Evolutionary conservation across 768 basidiomycete genomes (phyloP), one percentile per base, ranked within the genome.

Genomic region (Calocybe gangraenosa): DNA sequence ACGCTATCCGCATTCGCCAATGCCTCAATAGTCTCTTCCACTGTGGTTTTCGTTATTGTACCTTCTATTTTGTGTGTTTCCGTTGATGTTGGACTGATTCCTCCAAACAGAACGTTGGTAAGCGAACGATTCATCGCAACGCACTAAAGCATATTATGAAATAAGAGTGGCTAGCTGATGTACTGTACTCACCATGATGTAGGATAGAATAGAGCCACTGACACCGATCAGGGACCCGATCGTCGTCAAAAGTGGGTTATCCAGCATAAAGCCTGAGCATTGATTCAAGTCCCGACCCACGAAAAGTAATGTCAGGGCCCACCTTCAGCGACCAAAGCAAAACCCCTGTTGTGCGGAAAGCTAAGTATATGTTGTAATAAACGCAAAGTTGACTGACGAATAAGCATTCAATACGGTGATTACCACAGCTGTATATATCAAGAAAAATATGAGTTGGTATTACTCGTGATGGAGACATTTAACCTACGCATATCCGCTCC

Each of bases 371-470:
- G 45, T 28, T 28, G 18, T 17, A 18, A 48, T 31, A 17, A 28
- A 1, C 25, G 8, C 20, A 42, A 9, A 28, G 1, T 4, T 22
- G 22, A 61, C 69, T 62, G 37, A 76, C 74, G 87, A 89, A 64
- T 92, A 93, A 10, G 91, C 89, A 59, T 93, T 93, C 48, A 93
- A 61, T 14, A 93, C 91, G 4, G 90, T 92, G 37, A 93, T 92
- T 3, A 93, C 86, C 23, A 93, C 90, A 41, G 91, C 88, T 91
- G 54, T 15, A 48, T 35, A 33, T 30, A 40, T 28, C 2, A 37
- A 35, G 25, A 28, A 11, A 5, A 3, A 35, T 18, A 39, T 55
- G 21, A 53, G 54, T 45, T 23, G 31, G 30, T 32, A 37, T 47
- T n/a, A 37, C 11, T 23, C 35, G 46, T 8, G 28, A 6, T 25